Evolutionary conservation across 2,329 filamentous ascomycete species (phyloP).

Genomic region (Penicillium concentricum): DNA sequence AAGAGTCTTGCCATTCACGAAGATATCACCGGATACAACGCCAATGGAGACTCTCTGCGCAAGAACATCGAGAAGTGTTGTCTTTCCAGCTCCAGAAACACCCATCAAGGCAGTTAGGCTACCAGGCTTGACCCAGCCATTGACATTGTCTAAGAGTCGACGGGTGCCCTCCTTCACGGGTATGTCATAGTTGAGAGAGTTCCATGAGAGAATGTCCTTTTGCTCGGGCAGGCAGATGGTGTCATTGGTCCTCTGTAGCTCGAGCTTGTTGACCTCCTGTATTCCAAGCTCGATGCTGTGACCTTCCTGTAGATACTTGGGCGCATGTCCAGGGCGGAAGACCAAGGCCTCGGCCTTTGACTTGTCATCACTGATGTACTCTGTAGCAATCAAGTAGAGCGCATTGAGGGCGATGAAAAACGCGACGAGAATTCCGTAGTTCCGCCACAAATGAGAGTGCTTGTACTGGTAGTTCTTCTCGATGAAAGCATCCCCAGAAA

Average conservation of each 20-base stretch:
- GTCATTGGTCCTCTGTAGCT: constrained; percentile 12
- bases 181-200: constrained; percentile 69
- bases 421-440: constrained; percentile 66
- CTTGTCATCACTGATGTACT: constrained; percentile 57
- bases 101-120: constrained; percentile 59
- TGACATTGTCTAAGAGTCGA: constrained; percentile 45
- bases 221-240: constrained; percentile 16
- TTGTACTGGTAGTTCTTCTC: constrained; percentile 56
- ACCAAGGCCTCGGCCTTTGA: constrained; percentile 73
- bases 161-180: constrained; percentile 44
- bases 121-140: constrained; percentile 55
- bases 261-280: constrained; percentile 4
- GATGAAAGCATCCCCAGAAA: constrained; percentile 62
- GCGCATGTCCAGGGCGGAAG: constrained; percentile 59
- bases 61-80: constrained; percentile 57
- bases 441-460: constrained; percentile 61
- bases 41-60: constrained; percentile 59
- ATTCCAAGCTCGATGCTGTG: constrained; percentile 8
- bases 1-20: constrained; percentile 59
- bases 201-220: constrained; percentile 31
- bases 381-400: constrained; percentile 52
- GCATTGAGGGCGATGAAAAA: constrained; percentile 60
- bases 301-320: constrained; percentile 15
- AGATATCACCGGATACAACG: constrained; percentile 63
- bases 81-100: constrained; percentile 61